phyloP scores from a whole-genome alignment of 257 asterid genomes.

The Gynochthodes officinalis region DNA sequence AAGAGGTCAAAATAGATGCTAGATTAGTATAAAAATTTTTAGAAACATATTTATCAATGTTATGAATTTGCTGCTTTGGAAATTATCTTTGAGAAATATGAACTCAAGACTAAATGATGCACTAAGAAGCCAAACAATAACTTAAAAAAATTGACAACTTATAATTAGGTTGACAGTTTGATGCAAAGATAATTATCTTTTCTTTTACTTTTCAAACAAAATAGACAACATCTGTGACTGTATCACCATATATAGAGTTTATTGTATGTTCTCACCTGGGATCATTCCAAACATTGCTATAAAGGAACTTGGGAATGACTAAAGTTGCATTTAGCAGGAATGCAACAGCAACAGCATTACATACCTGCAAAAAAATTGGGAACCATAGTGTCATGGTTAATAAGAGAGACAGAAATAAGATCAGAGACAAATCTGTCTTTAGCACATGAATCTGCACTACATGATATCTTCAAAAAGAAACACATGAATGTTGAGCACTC shows the following conservation, averaged over 20 bases:
- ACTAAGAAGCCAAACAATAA: too few relatives aligned
- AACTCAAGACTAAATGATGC: too few relatives aligned
- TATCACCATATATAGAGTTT: neutral
- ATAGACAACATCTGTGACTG: too few relatives aligned
- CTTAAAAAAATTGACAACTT: too few relatives aligned
- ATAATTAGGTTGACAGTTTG: neutral
- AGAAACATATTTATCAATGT: neutral
- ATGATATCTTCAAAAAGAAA: neutral
- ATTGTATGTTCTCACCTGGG: constrained; percentile 54
- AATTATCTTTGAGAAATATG: neutral
- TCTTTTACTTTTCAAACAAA: neutral
- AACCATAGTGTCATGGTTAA: neutral
- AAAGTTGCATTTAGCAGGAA: constrained; percentile 85
- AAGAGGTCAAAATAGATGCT: neutral
- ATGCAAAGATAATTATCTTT: too few relatives aligned
- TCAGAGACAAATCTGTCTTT: neutral
- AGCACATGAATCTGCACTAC: neutral
- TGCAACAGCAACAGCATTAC: constrained; percentile 91
- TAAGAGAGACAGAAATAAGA: neutral
- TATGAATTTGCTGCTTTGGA: too few relatives aligned
- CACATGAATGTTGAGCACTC: neutral
- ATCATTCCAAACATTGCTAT: constrained; percentile 97
- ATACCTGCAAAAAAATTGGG: constrained; percentile 49
- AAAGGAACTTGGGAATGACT: constrained; percentile 85
- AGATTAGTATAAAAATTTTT: neutral